Conservation (phyloP, 169 alveolate genomes). For the Plasmodium cynomolgi region DNA sequence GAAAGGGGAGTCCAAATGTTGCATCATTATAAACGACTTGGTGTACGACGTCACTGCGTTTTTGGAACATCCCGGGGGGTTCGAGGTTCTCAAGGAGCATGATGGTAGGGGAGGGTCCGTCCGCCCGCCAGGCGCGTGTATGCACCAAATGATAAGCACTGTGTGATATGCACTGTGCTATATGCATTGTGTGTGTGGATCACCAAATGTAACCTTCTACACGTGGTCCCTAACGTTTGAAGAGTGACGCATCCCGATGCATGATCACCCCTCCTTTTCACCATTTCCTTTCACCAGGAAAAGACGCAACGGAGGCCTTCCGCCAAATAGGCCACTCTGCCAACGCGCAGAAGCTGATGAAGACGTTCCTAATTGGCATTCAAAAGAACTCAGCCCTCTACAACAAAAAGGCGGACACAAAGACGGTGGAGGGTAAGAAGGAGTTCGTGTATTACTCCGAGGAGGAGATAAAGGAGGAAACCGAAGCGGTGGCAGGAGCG, state of each 20-base stretch:
- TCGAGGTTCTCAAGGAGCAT: slow-evolving; percentile 44
- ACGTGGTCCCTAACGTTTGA: neutral
- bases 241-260: neutral
- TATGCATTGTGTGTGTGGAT: too few species aligned
- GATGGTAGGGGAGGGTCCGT: slow-evolving; percentile 13
- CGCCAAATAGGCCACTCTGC: slow-evolving; percentile 54
- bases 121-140: neutral
- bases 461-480: slow-evolving; percentile 35
- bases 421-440: slow-evolving; percentile 30
- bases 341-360: slow-evolving; percentile 61
- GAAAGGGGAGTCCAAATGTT: slow-evolving; percentile 34
- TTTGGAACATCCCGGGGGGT: slow-evolving; percentile 74
- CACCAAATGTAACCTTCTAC: neutral
- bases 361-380: slow-evolving; percentile 54
- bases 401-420: slow-evolving; percentile 22
- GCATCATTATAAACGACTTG: slow-evolving; percentile 59
- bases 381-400: slow-evolving; percentile 24
- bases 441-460: slow-evolving; percentile 54
- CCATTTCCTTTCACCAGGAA: slow-evolving; percentile 27
- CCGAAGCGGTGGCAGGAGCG: neutral
- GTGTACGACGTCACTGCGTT: slow-evolving; percentile 72
- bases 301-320: slow-evolving; percentile 69
- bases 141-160: neutral
- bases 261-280: neutral
- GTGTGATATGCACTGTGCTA: too few species aligned